Evolutionary conservation across 495 filamentous ascomycete species (phyloP).

Genomic region (Tuber brumale): DNA sequence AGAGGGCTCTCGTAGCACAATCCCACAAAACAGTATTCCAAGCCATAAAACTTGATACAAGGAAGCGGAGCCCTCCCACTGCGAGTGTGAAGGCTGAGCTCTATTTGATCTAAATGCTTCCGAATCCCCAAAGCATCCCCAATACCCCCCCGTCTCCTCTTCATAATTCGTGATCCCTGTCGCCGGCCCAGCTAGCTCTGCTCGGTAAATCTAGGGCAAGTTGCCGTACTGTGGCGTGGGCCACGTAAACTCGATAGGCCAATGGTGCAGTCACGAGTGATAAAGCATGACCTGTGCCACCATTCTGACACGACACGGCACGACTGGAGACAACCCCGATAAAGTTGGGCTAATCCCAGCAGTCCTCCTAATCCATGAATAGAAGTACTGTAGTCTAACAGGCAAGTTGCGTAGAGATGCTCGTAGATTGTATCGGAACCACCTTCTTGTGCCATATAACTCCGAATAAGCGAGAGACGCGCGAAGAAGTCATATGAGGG

Average conservation of each 20-base stretch:
- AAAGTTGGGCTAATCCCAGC: neutral
- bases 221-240: neutral
- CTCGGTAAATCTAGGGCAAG: neutral
- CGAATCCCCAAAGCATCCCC: neutral
- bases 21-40: neutral
- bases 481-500: too few relatives aligned
- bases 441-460: neutral
- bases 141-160: neutral
- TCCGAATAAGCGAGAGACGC: too few relatives aligned
- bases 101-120: neutral
- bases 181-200: neutral
- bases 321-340: neutral
- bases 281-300: neutral
- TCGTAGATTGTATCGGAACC: neutral
- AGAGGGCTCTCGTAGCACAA: neutral
- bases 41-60: neutral
- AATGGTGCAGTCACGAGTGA: neutral
- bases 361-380: neutral
- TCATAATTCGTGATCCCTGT: neutral
- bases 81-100: neutral
- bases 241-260: neutral
- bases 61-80: neutral
- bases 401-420: neutral
- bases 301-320: neutral
- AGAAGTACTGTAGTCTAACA: neutral